Evolutionary conservation across 2,329 filamentous ascomycete genomes (phyloP), one percentile per base, ranked within the genome.

Genomic region (Neonectria sp.): DNA sequence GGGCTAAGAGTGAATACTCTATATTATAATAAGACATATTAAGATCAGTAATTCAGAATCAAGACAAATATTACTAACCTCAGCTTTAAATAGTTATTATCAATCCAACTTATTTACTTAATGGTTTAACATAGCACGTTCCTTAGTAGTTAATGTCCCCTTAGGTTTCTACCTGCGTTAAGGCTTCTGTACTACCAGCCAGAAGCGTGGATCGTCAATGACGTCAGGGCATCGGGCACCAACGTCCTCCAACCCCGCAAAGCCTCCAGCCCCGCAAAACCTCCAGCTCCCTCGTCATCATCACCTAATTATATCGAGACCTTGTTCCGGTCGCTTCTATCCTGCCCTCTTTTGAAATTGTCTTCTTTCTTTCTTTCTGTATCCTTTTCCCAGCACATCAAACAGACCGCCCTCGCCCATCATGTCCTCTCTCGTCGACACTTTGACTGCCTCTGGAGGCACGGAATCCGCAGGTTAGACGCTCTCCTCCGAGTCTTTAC

Each of bases 401-500:
- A 65, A 58, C 24, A 33, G 33, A 58, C 51, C 46, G 8, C 12
- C 27, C 7, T 51, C 21, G 45, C 17, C 51, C 63, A 73, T 62
- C 15, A 75, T 75, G 73, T 53, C 71, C 9, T 65, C 70, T 17
- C 73, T 75, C 45, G 43, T 58, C 35, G 67, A 75, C 13, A 74
- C 67, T 17, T 64, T 75, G 43, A 74, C 63, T 29, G 73, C 73
- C 68, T 75, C 73, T 66, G 73, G 73, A 68, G 73, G 73, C 62
- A 60, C 71, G 5, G 73, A 75, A 67, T 74, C 73, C 25, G 73
- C 71, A 63, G 73, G 73, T 74, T 31, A 65, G 57, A 60, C 1
- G 6, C 37, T 40, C 6, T 40, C 45, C n/a, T 48, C 53, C 37
- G 4, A 48, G 35, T n/a, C 17, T 59, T 31, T 27, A 6, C 55